A percentile compares a stretch with the other conserved stretches of the same genome.
phyloP scores from a whole-genome alignment of 2,329 filamentous ascomycete genomes.

The Tolypocladium endophyticum region DNA sequence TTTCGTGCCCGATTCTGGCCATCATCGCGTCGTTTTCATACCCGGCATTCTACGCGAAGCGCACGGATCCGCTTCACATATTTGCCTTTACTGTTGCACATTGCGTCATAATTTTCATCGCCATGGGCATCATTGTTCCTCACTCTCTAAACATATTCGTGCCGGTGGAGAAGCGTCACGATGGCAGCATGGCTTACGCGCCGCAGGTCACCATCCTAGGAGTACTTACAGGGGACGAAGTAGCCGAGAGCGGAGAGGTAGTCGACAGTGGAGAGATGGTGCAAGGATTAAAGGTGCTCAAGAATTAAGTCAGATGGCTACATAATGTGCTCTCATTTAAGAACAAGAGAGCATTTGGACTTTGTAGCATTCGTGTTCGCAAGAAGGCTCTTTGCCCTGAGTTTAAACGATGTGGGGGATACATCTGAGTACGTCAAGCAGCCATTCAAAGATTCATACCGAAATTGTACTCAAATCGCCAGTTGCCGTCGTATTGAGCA shows the following conservation, averaged over 20 bases:
- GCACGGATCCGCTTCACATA: conserved; percentile 30
- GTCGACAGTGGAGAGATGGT: neutral
- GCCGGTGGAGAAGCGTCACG: neutral
- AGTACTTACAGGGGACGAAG: neutral
- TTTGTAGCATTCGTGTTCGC: neutral
- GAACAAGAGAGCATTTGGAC: neutral
- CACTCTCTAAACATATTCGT: neutral
- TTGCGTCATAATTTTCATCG: conserved; percentile 27
- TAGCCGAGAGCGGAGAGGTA: neutral
- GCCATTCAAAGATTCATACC: neutral
- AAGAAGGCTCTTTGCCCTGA: too few relatives aligned
- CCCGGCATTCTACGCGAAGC: conserved; percentile 24
- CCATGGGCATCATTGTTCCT: conserved; percentile 33
- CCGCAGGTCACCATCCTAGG: neutral
- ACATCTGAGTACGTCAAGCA: neutral
- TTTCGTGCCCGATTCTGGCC: conserved; percentile 31
- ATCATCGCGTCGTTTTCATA: conserved; percentile 38
- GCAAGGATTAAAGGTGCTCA: neutral
- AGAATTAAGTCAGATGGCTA: neutral
- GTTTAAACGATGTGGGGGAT: too few relatives aligned
- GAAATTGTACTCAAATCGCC: neutral
- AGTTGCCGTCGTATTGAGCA: neutral
- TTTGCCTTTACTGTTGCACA: conserved; percentile 27
- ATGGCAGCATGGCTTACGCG: neutral
- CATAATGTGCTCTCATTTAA: neutral